Evolutionary conservation across 2,329 filamentous ascomycete species (phyloP).

Genomic region (Colletotrichum filicis): DNA sequence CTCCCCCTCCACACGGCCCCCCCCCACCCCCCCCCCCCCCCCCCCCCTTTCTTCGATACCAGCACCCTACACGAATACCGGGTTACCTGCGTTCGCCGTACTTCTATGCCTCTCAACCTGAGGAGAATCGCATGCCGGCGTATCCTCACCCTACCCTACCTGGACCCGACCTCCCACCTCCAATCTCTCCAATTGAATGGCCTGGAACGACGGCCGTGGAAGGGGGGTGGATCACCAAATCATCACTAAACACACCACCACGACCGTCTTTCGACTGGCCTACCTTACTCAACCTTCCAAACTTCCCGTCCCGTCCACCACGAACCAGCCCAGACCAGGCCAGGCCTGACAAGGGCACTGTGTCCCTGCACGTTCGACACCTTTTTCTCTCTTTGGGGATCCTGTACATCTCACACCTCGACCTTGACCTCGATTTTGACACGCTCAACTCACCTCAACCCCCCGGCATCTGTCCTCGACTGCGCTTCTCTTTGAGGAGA

Average conservation of each 20-base stretch:
- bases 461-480: neutral
- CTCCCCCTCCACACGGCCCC: no score
- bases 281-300: constrained; percentile 33
- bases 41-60: neutral
- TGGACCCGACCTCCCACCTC: constrained; percentile 15
- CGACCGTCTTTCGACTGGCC: constrained; percentile 14
- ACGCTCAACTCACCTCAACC: neutral
- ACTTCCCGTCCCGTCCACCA: constrained; percentile 34
- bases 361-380: constrained; percentile 27
- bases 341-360: constrained; percentile 28
- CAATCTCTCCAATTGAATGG: constrained; percentile 14
- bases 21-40: neutral
- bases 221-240: constrained; percentile 31
- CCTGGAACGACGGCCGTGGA: constrained; percentile 22
- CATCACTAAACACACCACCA: constrained; percentile 34
- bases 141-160: neutral
- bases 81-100: neutral
- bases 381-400: constrained; percentile 5
- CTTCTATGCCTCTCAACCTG: neutral
- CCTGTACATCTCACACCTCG: constrained; percentile 18
- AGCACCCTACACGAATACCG: neutral
- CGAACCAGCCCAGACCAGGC: constrained; percentile 31
- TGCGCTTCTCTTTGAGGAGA: neutral
- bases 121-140: neutral
- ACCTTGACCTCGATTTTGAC: neutral